These are phyloP conservation scores for Chlamydomonas schloesseri DNA, from an alignment of 139 green algal genomes.

Conservation along the genomic window DNA sequence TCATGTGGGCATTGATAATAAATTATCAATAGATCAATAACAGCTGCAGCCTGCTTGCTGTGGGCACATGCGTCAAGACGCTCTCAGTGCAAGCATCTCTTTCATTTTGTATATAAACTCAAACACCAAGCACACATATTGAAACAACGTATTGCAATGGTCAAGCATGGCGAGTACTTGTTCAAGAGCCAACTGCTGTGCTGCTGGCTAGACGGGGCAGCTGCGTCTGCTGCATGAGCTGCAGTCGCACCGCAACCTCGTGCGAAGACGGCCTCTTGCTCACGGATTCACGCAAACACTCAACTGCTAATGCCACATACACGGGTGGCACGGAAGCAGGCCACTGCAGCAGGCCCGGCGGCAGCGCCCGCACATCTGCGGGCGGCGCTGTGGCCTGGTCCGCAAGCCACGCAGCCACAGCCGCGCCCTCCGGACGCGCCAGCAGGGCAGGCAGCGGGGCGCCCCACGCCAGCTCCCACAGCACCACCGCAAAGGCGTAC, in stretches of 20 bases:
- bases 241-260: not conserved
- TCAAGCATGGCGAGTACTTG: no score
- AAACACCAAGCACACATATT: no score
- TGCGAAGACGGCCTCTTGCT: not conserved
- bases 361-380: not conserved
- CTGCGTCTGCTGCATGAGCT: not conserved
- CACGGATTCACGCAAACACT: not conserved
- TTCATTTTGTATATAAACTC: no score
- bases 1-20: no score
- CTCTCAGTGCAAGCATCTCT: no score
- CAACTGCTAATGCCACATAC: not conserved
- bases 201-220: no score
- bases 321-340: no score
- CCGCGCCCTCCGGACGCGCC: not conserved
- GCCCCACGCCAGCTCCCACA: slow-evolving; percentile 1
- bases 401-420: not conserved
- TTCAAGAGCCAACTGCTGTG: no score
- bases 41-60: no score
- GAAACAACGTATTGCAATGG: no score
- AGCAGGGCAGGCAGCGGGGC: not conserved
- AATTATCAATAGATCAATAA: no score
- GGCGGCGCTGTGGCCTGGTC: rapidly evolving
- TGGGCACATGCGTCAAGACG: no score
- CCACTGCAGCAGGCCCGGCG: not conserved
- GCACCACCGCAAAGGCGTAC: not conserved